Percentiles rank a stretch among this genome's conserved stretches.
phyloP scores from a whole-genome alignment of 2,329 filamentous ascomycete genomes.

The Aspergillus sclerotialis region DNA sequence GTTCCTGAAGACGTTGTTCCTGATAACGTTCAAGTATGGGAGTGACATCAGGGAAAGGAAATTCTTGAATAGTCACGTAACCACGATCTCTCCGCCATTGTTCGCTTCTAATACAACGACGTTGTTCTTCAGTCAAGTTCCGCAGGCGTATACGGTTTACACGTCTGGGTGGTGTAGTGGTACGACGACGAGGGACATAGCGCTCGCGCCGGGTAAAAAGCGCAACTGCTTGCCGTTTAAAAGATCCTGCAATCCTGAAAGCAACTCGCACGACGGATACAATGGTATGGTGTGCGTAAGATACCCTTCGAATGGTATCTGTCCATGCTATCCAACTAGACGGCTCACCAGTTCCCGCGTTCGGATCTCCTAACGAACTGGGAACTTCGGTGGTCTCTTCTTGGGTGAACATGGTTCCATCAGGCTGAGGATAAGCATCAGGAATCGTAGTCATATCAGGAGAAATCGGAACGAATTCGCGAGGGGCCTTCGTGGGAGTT shows the following conservation, averaged over 20 bases:
- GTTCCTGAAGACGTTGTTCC: too few relatives aligned
- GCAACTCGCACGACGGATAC: constrained; percentile 9
- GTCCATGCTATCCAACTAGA: constrained; percentile 4
- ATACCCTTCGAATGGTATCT: constrained; percentile 3
- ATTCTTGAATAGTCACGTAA: constrained; percentile 4
- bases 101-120: constrained; percentile 6
- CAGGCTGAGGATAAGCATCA: too few relatives aligned
- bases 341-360: too few relatives aligned
- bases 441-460: too few relatives aligned
- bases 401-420: too few relatives aligned
- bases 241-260: constrained; percentile 5
- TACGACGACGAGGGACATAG: too few relatives aligned
- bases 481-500: too few relatives aligned
- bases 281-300: constrained; percentile 2
- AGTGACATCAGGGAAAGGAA: constrained; percentile 12
- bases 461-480: too few relatives aligned
- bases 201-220: constrained; percentile 3
- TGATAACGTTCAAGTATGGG: background rate
- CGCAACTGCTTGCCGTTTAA: constrained; percentile 5
- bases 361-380: background rate
- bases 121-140: constrained; percentile 9
- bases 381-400: background rate
- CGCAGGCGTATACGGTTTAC: too few relatives aligned
- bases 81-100: constrained; percentile 10
- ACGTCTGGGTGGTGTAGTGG: too few relatives aligned